Evolutionary conservation across 768 basidiomycete species (phyloP).

Genomic region (Russula ochroleuca): DNA sequence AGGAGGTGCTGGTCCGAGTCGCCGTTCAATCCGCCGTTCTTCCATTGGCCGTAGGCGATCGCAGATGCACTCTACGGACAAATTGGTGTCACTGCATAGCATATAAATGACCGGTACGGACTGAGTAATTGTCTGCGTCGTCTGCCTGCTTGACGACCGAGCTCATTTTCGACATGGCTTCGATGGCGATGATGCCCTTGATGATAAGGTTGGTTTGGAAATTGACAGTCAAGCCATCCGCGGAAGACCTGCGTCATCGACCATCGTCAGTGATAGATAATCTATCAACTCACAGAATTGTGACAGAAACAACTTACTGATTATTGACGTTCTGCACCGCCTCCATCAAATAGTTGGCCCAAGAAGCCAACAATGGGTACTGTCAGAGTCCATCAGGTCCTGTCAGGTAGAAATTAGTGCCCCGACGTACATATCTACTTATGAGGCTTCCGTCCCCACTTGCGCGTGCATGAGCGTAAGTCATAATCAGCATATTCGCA

Average conservation of each 20-base stretch:
- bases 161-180: conserved; percentile 57
- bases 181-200: conserved; percentile 65
- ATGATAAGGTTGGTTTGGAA: conserved; percentile 70
- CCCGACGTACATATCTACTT: conserved; percentile 25
- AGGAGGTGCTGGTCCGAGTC: conserved; percentile 17
- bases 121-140: conserved; percentile 31
- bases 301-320: conserved; percentile 48
- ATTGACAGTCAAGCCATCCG: conserved; percentile 28
- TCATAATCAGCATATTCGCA: conserved; percentile 38
- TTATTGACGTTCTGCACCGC: too few species aligned
- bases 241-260: conserved; percentile 15
- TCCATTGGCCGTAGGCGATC: conserved; percentile 18
- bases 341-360: conserved; percentile 36
- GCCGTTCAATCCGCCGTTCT: conserved; percentile 1
- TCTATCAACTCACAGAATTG: conserved; percentile 44
- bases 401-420: background rate
- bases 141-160: conserved; percentile 26
- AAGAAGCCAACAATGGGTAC: conserved; percentile 33
- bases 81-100: background rate
- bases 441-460: conserved; percentile 31
- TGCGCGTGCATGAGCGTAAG: conserved; percentile 31
- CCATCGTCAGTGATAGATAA: conserved; percentile 29
- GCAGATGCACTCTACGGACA: conserved; percentile 1
- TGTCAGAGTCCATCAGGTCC: conserved; percentile 10
- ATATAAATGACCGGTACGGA: conserved; percentile 18